A percentile compares a stretch with the other conserved stretches of the same genome.
These are phyloP conservation scores for Plectranthus barbatus DNA, from an alignment of 257 asterid species.

Conservation along the genomic window DNA sequence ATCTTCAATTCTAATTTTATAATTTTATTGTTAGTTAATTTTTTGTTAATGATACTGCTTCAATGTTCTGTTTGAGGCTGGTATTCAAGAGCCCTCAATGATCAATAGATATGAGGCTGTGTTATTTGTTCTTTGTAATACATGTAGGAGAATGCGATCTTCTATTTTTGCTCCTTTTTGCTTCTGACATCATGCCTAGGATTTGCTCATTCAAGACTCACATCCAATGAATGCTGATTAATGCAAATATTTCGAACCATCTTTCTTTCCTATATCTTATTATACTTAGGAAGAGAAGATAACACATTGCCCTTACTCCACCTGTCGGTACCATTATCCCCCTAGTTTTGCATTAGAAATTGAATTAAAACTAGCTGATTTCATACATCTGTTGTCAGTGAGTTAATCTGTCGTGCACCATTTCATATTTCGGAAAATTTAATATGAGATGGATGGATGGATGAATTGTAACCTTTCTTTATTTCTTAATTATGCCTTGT, in stretches of 20 bases:
- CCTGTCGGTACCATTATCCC: background rate
- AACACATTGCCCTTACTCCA: background rate
- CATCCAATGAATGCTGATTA: background rate
- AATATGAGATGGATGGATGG: background rate
- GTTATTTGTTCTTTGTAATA: background rate
- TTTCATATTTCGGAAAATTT: background rate
- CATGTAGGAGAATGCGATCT: background rate
- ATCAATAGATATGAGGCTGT: background rate
- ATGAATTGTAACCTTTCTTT: background rate
- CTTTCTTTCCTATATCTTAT: background rate
- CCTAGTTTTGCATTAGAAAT: background rate
- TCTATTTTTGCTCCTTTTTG: background rate
- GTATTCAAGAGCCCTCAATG: background rate
- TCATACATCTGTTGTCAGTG: background rate
- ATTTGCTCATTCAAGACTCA: background rate
- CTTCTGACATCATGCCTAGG: background rate
- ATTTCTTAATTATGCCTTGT: background rate
- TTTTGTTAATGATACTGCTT: background rate
- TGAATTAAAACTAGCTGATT: background rate
- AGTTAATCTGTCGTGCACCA: background rate
- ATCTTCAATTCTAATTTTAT: background rate
- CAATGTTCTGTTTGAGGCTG: background rate
- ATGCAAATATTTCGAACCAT: background rate
- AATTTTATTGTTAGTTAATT: background rate
- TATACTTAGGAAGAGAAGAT: background rate